Evolutionary conservation across 1,284 basidiomycete species (phyloP).

Genomic region (Melampsora larici-populina): DNA sequence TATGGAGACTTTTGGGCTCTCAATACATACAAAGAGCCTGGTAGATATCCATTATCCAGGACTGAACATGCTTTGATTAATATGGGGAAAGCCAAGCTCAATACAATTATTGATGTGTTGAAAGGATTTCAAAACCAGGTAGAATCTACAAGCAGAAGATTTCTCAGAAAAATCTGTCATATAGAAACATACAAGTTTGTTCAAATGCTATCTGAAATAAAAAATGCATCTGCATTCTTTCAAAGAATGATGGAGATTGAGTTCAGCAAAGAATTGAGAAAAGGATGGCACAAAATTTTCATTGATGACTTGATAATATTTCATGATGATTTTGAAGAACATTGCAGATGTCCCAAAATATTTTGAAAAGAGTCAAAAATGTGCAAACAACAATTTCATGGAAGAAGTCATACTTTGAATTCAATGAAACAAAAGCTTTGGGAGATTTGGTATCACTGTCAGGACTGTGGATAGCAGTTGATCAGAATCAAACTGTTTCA

Average conservation of each 20-base stretch:
- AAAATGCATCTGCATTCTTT: too few relatives aligned
- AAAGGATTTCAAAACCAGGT: not conserved
- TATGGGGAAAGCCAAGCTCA: not conserved
- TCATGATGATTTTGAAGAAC: too few relatives aligned
- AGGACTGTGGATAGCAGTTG: constrained; percentile 55
- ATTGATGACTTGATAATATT: too few relatives aligned
- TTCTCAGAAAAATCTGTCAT: too few relatives aligned
- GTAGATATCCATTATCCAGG: not conserved
- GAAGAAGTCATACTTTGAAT: constrained; percentile 15
- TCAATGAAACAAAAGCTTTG: constrained; percentile 45
- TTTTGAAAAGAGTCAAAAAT: too few relatives aligned
- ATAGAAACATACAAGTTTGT: too few relatives aligned
- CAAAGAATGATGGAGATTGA: too few relatives aligned
- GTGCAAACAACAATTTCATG: not conserved
- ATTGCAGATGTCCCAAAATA: too few relatives aligned
- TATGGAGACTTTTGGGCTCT: not conserved
- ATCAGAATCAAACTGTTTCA: constrained; percentile 55
- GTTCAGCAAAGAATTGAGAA: too few relatives aligned
- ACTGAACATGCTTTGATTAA: not conserved
- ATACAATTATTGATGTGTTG: not conserved
- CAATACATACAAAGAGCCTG: not conserved
- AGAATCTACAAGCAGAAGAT: too few relatives aligned
- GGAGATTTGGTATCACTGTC: constrained; percentile 56
- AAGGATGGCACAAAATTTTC: too few relatives aligned
- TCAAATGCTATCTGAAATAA: too few relatives aligned